A percentile compares a stretch with the other conserved stretches of the same genome.
phyloP scores from a whole-genome alignment of 805 yeast species.

The Suhomyces prunicola region DNA sequence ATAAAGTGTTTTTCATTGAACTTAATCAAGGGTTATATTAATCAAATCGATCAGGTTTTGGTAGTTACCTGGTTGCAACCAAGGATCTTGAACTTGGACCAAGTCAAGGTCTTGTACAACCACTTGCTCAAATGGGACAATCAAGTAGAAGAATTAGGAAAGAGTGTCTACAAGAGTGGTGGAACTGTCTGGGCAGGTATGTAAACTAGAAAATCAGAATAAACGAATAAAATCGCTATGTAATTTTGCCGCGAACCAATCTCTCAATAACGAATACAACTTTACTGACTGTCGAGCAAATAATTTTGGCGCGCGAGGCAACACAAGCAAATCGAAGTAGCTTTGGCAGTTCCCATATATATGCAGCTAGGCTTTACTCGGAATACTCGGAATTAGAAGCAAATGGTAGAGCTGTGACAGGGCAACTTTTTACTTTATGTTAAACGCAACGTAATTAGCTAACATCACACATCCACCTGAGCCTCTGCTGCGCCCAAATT shows the following conservation, averaged over 20 bases:
- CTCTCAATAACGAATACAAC: neutral
- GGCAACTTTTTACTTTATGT: neutral
- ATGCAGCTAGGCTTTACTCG: neutral
- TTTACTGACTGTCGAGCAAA: neutral
- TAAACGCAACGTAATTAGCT: neutral
- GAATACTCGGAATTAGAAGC: neutral
- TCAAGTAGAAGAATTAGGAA: slow-evolving; percentile 62
- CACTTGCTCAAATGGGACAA: slow-evolving; percentile 76
- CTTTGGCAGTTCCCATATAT: too few relatives aligned
- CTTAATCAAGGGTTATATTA: slow-evolving; percentile 83
- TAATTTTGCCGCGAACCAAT: too few relatives aligned
- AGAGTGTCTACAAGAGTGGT: slow-evolving; percentile 35
- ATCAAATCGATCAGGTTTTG: slow-evolving; percentile 77
- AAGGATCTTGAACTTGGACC: slow-evolving; percentile 78
- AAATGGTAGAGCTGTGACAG: neutral
- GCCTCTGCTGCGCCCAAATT: neutral
- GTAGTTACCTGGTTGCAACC: slow-evolving; percentile 95
- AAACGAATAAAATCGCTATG: too few relatives aligned
- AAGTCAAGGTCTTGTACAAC: slow-evolving; percentile 70
- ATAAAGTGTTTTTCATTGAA: slow-evolving; percentile 88
- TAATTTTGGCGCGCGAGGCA: neutral
- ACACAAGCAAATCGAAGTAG: too few relatives aligned
- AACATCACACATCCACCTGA: neutral
- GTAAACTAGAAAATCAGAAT: slow-evolving; percentile 1
- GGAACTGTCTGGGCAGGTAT: slow-evolving; percentile 41